phyloP scores from a whole-genome alignment of 1,284 basidiomycete species.

The Microbotryum violaceum region DNA sequence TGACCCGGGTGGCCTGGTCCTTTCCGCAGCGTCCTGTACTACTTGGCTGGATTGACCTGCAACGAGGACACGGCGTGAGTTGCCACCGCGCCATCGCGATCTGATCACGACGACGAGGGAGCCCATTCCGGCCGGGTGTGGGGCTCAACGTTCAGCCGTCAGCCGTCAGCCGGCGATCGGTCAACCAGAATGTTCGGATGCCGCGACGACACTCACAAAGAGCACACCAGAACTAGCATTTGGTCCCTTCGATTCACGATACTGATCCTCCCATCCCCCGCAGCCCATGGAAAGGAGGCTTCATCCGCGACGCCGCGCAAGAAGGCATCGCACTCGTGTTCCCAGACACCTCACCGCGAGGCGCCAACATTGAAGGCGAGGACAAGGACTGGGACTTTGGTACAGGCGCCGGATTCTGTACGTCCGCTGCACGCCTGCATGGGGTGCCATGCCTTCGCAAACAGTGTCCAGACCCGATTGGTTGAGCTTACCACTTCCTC shows the following conservation, averaged over 20 bases:
- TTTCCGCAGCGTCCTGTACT: slow-evolving; percentile 52
- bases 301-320: slow-evolving; percentile 66
- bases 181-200: no score
- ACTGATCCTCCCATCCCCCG: neutral
- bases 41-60: slow-evolving; percentile 88
- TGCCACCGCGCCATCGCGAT: neutral
- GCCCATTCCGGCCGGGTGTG: no score
- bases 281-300: slow-evolving; percentile 80
- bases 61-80: slow-evolving; percentile 87
- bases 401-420: slow-evolving; percentile 3
- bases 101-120: no score
- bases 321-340: slow-evolving; percentile 77
- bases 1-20: neutral
- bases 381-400: slow-evolving; percentile 71
- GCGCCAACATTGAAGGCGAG: slow-evolving; percentile 78
- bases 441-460: neutral
- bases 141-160: no score
- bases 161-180: no score
- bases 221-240: no score
- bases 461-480: no score
- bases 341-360: slow-evolving; percentile 91
- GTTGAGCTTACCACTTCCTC: slow-evolving; percentile 53
- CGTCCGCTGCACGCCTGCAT: neutral
- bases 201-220: no score
- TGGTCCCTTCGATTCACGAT: no score